Conservation (phyloP, 2,329 filamentous ascomycete genomes). For the Alternaria hordeiaustralica region DNA sequence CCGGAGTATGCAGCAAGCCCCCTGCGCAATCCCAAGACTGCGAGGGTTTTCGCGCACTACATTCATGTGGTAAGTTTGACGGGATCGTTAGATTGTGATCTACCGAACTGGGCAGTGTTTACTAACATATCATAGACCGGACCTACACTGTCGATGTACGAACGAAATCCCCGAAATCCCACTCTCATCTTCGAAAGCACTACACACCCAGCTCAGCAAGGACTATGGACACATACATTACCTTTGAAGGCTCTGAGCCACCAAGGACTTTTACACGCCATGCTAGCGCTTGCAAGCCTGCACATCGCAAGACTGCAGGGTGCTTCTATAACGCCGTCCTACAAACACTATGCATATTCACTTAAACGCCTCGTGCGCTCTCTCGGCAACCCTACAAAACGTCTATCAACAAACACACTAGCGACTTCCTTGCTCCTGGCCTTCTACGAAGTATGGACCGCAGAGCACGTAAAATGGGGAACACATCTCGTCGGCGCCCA, state of each 20-base stretch:
- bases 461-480: constrained; percentile 95
- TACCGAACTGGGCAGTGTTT: background rate
- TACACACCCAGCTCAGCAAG: constrained; percentile 38
- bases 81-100: background rate
- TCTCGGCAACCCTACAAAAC: constrained; percentile 72
- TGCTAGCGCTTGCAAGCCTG: constrained; percentile 83
- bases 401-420: constrained; percentile 80
- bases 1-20: constrained; percentile 63
- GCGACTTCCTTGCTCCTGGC: constrained; percentile 85
- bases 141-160: constrained; percentile 84
- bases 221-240: constrained; percentile 74
- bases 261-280: constrained; percentile 87
- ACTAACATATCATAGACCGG: constrained; percentile 62
- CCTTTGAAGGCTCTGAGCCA: constrained; percentile 80
- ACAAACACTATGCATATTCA: constrained; percentile 91
- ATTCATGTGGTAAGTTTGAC: constrained; percentile 67
- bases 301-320: constrained; percentile 85
- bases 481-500: constrained; percentile 86
- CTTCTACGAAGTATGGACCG: constrained; percentile 94
- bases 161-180: constrained; percentile 79
- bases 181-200: constrained; percentile 66
- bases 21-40: constrained; percentile 78
- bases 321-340: constrained; percentile 76
- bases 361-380: constrained; percentile 78
- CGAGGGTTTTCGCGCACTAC: constrained; percentile 88